Evolutionary conservation across 331 rosid genomes (phyloP), one percentile per base, ranked within the genome.

Genomic region (Erythrophleum ivorense): DNA sequence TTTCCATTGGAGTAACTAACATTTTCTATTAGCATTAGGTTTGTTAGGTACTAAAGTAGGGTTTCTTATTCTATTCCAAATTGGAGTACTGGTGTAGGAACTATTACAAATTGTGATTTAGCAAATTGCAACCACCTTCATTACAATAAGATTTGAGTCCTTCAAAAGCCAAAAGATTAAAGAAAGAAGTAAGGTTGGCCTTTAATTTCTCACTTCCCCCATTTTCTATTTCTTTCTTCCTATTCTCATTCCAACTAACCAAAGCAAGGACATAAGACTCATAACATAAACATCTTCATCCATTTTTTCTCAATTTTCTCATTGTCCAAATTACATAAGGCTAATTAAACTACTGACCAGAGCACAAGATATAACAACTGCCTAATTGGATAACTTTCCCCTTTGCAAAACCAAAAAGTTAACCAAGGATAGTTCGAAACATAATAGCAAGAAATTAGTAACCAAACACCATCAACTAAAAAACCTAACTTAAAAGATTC

Each of bases 401-500:
- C 40, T 36, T 21, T 50, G 15, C 58, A n/a, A n/a, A n/a, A n/a
- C n/a, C 1, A 49, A 11, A 12, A 9, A 49, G 53, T 49, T 9
- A 49, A 49, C 15, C 15, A 49, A 49, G 15, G 53, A 49, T 5
- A 49, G 15, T 49, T 2, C 6, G 53, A 12, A 8, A 53, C 21
- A 15, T 15, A 53, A 53, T 2, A 15, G 6, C 21, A 50, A 53
- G 31, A 55, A n/a, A 53, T 71, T 67, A 73, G 33, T 60, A 53
- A 41, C 53, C 57, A 72, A 16, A 50, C 50, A 80, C 31, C 7
- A 78, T 7, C 64, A 45, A 76, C 66, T 71, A 66, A 40, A 34
- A 34, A 54, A 80, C 79, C 88, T 72, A 83, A 76, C 58, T 71
- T 43, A 36, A 12, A 19, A 64, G 53, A 73, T 52, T 68, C 24